These are phyloP conservation scores for Mycosphaerella sp. DNA, from an alignment of 2,329 filamentous ascomycete species.

Conservation along the genomic window DNA sequence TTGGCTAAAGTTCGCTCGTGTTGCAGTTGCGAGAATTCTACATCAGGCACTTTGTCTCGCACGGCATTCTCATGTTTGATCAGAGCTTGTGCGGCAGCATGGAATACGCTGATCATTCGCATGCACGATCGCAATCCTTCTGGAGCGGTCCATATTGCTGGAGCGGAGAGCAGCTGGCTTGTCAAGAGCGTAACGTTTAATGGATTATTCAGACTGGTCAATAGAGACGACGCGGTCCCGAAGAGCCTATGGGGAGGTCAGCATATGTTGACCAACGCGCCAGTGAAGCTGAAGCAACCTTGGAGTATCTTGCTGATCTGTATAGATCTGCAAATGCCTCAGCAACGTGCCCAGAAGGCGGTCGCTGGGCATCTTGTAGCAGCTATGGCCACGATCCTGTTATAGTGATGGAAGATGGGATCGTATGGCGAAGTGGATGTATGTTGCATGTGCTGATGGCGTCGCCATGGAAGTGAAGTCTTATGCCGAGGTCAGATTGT, in stretches of 20 bases:
- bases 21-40: conserved; percentile 26
- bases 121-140: conserved; percentile 58
- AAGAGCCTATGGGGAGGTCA: conserved; percentile 41
- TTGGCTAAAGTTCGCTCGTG: conserved; percentile 33
- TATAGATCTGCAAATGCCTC: conserved; percentile 54
- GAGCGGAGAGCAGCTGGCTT: conserved; percentile 63
- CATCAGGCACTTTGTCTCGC: conserved; percentile 21
- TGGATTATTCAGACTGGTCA: conserved; percentile 65
- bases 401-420: neutral
- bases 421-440: neutral
- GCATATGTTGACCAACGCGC: neutral
- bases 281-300: conserved; percentile 37
- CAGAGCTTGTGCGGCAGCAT: conserved; percentile 56
- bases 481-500: conserved; percentile 1
- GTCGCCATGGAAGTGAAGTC: conserved; percentile 3
- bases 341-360: conserved; percentile 61
- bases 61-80: conserved; percentile 44
- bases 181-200: conserved; percentile 68
- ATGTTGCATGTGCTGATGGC: neutral
- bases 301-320: conserved; percentile 53
- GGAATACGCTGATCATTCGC: conserved; percentile 64
- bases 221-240: conserved; percentile 59
- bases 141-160: conserved; percentile 61
- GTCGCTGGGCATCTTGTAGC: conserved; percentile 55
- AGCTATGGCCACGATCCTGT: neutral